phyloP scores from a whole-genome alignment of 306 rosid species.

The Cicer yamashitae region DNA sequence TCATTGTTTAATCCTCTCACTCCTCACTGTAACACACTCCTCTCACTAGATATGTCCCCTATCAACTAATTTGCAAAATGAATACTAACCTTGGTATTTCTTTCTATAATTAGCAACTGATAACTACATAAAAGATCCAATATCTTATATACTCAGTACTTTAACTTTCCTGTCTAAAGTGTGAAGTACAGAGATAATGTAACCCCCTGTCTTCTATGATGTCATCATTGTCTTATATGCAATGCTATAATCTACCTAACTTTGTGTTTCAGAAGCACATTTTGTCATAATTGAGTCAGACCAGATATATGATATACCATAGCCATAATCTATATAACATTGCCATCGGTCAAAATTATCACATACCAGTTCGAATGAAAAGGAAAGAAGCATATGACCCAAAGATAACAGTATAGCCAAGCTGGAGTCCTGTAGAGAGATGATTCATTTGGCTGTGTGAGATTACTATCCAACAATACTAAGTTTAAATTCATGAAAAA shows the following conservation, averaged over 20 bases:
- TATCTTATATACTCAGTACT: background rate
- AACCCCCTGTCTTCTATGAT: conserved; percentile 3
- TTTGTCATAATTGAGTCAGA: conserved; percentile 15
- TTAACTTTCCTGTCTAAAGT: conserved; percentile 7
- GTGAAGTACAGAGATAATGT: conserved; percentile 4
- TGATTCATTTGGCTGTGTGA: conserved; percentile 27
- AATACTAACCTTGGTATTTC: background rate
- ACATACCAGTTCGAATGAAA: conserved; percentile 86
- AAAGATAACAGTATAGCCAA: conserved; percentile 87
- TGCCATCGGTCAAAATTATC: conserved; percentile 25
- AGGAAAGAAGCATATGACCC: conserved; percentile 97
- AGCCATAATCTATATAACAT: conserved; percentile 26
- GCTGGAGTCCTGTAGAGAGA: conserved; percentile 80
- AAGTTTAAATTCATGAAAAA: conserved; percentile 36
- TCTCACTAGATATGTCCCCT: background rate
- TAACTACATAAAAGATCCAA: background rate
- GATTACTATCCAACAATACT: conserved; percentile 38
- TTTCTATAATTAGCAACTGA: conserved; percentile 7
- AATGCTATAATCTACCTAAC: conserved; percentile 9
- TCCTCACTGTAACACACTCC: no score
- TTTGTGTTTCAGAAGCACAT: conserved; percentile 21
- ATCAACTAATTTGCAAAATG: background rate
- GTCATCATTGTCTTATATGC: conserved; percentile 14
- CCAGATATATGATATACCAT: conserved; percentile 1
- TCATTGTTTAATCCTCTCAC: no score